Evolutionary conservation across 805 yeast species (phyloP).

Genomic region (Myxozyma geophila): DNA sequence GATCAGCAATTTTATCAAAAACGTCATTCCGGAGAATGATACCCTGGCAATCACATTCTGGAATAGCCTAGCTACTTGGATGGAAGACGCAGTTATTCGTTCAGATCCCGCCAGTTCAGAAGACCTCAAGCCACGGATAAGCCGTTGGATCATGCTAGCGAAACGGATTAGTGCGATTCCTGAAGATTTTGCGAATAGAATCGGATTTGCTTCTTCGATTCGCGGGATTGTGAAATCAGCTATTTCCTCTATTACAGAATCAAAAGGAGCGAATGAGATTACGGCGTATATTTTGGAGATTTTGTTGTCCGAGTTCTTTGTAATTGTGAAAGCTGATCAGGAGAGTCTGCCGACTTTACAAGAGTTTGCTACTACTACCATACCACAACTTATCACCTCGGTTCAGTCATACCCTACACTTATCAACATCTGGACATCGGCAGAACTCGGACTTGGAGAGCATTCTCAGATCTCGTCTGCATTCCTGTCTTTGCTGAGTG

Average conservation of each 20-base stretch:
- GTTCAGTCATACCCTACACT: slow-evolving; percentile 12
- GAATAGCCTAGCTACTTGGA: background rate
- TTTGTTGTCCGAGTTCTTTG: slow-evolving; percentile 20
- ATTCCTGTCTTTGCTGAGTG: slow-evolving; percentile 1
- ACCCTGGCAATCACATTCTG: slow-evolving; percentile 20
- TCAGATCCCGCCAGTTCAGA: background rate
- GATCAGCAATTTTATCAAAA: slow-evolving; percentile 16
- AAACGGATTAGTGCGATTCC: slow-evolving; percentile 15
- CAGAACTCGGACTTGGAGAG: slow-evolving; percentile 3
- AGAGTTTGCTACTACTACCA: slow-evolving; percentile 17
- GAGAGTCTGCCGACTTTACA: background rate
- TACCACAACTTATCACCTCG: slow-evolving; percentile 16
- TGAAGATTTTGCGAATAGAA: slow-evolving; percentile 8
- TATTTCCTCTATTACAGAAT: background rate
- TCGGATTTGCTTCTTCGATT: slow-evolving; percentile 12
- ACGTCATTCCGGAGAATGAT: slow-evolving; percentile 17
- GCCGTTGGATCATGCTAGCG: slow-evolving; percentile 16
- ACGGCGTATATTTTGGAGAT: slow-evolving; percentile 10
- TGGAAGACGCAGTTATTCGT: background rate
- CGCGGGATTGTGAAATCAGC: background rate
- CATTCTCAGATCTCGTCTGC: background rate
- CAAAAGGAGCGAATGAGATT: slow-evolving; percentile 3
- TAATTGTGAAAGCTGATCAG: background rate
- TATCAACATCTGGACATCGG: slow-evolving; percentile 22
- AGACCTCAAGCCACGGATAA: slow-evolving; percentile 1